Evolutionary conservation across 352 stramenopile genomes (phyloP), one percentile per base, ranked within the genome.

Genomic region (Phytophthora nicotianae): DNA sequence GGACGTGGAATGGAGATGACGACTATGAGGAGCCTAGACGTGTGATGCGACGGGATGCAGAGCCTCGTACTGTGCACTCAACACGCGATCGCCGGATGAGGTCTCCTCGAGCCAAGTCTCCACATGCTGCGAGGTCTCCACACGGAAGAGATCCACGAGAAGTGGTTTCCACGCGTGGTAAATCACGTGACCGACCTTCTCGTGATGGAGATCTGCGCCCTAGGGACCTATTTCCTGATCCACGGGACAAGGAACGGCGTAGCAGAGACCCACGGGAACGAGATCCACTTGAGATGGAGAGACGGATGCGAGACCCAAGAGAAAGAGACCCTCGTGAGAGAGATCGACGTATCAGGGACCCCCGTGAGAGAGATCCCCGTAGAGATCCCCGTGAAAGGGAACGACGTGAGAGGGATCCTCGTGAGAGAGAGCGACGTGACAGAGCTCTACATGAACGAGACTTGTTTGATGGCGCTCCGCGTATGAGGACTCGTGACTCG

Each of bases 1-100:
- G 43, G 42, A 75, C 52, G 23, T 72, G 62, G 68, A 72, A 72
- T 17, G 52, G 62, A 40, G 52, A 58, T n/a, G 57, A 55, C 5
- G 50, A 68, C 21, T 55, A 66, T 32, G 42, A 58, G 2, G 48
- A 62, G 4, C 51, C 41, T 3, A 54, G 49, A 23, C 57, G 43
- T 1, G 21, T 50, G 8, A 11, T 58, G 19, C 35, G 29, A 29
- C 57, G 43, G 5, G 51, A 63, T 50, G 50, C 27, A 47, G 54
- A 70, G 20, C 38, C 23, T 6, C 53, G 50, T 19, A 26, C 23
- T 9, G 32, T 59, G 29, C 11, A 62, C 6, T 53, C 61, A 50
- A 52, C 57, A 17, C 68, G 58, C 9, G 63, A 58, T n/a, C 52
- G 42, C 2, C 68, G 59, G 16, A 52, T 70, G 38, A 56, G 48